Conservation (phyloP, 495 filamentous ascomycete genomes). For the Penicillium lividum region DNA sequence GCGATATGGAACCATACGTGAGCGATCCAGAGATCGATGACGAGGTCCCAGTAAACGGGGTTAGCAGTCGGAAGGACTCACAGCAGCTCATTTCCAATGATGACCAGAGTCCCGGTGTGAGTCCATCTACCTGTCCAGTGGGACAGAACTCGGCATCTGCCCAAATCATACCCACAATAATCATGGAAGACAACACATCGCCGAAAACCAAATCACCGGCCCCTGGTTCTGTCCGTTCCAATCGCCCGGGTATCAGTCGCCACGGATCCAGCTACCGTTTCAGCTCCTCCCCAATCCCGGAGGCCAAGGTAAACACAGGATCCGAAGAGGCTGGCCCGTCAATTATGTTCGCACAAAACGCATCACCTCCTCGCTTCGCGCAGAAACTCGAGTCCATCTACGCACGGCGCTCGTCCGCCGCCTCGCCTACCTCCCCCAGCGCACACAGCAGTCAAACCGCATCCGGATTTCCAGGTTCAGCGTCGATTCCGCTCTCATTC, state of each 20-base stretch:
- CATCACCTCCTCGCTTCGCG: constrained; percentile 39
- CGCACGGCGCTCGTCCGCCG: constrained; percentile 36
- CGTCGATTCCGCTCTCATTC: constrained; percentile 69
- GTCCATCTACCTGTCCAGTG: constrained; percentile 18
- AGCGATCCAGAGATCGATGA: constrained; percentile 40
- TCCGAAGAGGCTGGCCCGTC: constrained; percentile 62
- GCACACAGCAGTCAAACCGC: constrained; percentile 29
- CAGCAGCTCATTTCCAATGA: constrained; percentile 22
- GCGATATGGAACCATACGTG: constrained; percentile 42
- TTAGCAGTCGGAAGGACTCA: neutral
- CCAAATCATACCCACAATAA: constrained; percentile 41
- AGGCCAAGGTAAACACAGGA: constrained; percentile 60
- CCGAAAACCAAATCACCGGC: constrained; percentile 30
- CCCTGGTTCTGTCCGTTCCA: neutral
- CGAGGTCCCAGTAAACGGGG: constrained; percentile 26
- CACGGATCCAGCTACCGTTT: constrained; percentile 56
- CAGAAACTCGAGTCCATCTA: constrained; percentile 55
- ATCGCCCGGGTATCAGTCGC: constrained; percentile 34
- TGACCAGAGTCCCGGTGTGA: constrained; percentile 18
- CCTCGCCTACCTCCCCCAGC: constrained; percentile 19
- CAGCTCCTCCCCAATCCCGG: constrained; percentile 72
- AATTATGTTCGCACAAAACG: constrained; percentile 74
- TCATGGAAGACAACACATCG: constrained; percentile 49
- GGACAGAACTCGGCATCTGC: constrained; percentile 11
- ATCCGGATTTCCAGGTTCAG: constrained; percentile 53